Base-by-base conservation (phyloP, 192 early-diverging fungal species). In the Chytriomyces sp. region DNA sequence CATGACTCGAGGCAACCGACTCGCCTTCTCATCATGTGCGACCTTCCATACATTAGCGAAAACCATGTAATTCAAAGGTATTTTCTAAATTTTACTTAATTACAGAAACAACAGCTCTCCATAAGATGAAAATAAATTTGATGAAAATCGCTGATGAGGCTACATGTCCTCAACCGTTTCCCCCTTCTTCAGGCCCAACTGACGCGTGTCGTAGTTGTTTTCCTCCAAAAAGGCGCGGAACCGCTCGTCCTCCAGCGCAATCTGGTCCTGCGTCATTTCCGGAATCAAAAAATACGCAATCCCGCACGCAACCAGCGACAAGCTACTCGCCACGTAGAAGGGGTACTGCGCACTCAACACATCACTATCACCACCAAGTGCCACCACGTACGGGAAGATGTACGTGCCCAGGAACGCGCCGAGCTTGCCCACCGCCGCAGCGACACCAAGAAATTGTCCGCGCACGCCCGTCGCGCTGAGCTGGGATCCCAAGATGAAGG, bases 381-480 rank as follows among this genome's bases (percentile, higher is more conserved):
- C 34, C 40, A 61, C 40, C 4, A 71, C 12, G 41, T 52, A 38
- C 25, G 39, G 52, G 61, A 71, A 71, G 39, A 61, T 41, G 28
- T 57, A 40, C 7, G 52, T 60, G 31, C 69, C 69, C 30, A 71
- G 31, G 52, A 60, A 71, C 25, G 69, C 69, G 34, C 69, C 69
- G 19, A 71, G 32, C 32, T 71, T 71, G 10, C 69, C 69, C 1
- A 71, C 26, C 17, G 69, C 69, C 3, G 69, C 53, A 36, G 69
- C 69, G 41, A 71, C 26, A 12, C 69, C 69, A 52, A 34, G 58
- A 55, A 49, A 71, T n/a, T 60, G 69, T 32, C 69, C 69, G 36
- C 69, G 69, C 37, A 71, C 54, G 22, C 57, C 53, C 3, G 69
- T 61, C 5, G 69, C 57, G 34, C 53, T 58, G 39, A 55, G 39